Evolutionary conservation across 352 stramenopile genomes (phyloP).

Genomic region (Phytopythium aichiense): DNA sequence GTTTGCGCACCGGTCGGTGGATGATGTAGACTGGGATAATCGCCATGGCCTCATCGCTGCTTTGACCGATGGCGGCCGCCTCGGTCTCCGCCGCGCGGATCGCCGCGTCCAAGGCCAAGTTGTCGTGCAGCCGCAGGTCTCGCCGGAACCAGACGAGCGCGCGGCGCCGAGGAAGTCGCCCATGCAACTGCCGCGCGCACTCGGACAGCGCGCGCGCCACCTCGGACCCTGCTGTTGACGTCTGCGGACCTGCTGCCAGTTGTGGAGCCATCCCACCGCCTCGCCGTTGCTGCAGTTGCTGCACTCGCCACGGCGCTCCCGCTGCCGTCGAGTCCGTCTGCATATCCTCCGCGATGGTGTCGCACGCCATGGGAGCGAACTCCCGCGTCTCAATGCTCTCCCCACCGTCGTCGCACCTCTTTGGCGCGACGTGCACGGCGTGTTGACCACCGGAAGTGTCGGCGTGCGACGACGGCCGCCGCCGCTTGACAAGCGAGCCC

Average conservation of each 20-base stretch:
- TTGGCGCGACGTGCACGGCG: neutral
- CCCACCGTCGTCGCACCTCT: neutral
- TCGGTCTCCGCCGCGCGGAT: conserved; percentile 22
- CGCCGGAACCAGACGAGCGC: conserved; percentile 92
- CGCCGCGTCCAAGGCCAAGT: conserved; percentile 84
- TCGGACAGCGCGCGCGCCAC: neutral
- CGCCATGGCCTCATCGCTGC: conserved; percentile 15
- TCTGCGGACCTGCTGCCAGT: neutral
- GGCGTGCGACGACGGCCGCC: neutral
- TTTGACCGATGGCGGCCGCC: neutral
- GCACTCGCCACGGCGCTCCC: neutral
- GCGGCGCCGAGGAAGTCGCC: conserved; percentile 17
- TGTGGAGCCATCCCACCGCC: neutral
- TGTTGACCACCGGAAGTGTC: neutral
- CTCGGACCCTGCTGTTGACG: neutral
- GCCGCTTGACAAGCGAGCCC: neutral
- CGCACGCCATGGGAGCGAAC: neutral
- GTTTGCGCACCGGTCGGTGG: conserved; percentile 68
- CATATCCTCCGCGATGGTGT: neutral
- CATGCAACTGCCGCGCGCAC: neutral
- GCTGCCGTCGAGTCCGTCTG: neutral
- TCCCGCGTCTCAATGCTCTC: neutral
- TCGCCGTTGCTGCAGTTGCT: neutral
- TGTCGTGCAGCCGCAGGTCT: conserved; percentile 95
- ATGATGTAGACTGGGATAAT: conserved; percentile 85